phyloP scores from a whole-genome alignment of 345 rosid genomes.

The Citrus trifoliata region DNA sequence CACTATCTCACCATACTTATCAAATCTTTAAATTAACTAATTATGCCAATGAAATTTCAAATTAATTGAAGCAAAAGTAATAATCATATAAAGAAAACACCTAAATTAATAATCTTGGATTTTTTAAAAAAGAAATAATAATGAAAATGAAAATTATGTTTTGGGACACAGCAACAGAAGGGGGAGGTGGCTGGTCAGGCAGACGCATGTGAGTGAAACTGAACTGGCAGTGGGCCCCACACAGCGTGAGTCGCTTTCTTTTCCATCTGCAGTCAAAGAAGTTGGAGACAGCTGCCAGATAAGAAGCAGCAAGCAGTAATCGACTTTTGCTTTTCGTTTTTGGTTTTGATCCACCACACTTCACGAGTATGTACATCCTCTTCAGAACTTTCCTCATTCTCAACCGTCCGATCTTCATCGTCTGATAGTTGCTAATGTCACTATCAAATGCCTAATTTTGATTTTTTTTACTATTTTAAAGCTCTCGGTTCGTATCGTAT shows the following conservation, averaged over 20 bases:
- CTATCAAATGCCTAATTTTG: not conserved
- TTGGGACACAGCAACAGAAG: not conserved
- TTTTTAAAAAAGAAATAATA: not conserved
- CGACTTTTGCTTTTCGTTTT: not conserved
- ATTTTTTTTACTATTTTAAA: not conserved
- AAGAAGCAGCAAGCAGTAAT: not conserved
- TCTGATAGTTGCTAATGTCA: not conserved
- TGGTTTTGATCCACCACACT: not conserved
- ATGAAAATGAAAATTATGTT: not conserved
- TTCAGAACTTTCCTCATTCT: not conserved
- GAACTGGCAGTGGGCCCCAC: constrained; percentile 5
- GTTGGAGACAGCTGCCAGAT: constrained; percentile 39
- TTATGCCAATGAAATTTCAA: not conserved
- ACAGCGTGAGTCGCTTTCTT: constrained; percentile 7
- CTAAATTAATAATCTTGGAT: too few species aligned
- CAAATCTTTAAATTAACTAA: too few species aligned
- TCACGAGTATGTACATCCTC: not conserved
- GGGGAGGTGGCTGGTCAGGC: not conserved
- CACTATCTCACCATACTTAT: too few species aligned
- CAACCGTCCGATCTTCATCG: not conserved
- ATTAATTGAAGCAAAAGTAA: not conserved
- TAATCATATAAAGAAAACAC: not conserved
- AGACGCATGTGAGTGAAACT: not conserved
- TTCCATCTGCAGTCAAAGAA: constrained; percentile 19
- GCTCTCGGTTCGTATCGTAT: not conserved